Conservation (phyloP, 108 stramenopile genomes). For the Craspedostauros australis region DNA sequence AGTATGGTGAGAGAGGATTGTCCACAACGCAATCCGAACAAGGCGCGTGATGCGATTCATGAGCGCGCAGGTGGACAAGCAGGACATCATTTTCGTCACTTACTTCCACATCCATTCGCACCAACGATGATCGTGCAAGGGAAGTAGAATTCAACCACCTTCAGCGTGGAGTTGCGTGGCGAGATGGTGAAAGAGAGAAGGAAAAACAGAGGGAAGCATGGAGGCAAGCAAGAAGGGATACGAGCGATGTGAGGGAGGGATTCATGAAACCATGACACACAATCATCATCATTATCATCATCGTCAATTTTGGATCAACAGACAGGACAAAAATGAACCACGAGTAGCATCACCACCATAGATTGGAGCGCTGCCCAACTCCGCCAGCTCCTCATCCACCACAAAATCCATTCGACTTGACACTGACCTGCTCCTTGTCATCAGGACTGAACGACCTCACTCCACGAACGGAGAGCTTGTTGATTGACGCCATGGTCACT, state of each 20-base stretch:
- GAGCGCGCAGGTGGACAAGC: background rate
- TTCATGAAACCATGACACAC: background rate
- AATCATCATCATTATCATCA: no score
- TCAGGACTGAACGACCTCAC: constrained; percentile 95
- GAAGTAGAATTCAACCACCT: constrained; percentile 91
- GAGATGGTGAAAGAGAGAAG: background rate
- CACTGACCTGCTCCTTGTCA: constrained; percentile 80
- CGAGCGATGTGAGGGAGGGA: background rate
- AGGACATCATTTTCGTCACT: no score
- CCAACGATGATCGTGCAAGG: constrained; percentile 99
- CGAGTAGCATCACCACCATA: no score
- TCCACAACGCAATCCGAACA: background rate
- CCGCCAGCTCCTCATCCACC: no score
- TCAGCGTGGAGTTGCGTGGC: no score
- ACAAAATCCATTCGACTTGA: background rate
- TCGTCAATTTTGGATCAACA: no score
- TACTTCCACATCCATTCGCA: constrained; percentile 76
- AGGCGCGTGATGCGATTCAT: background rate
- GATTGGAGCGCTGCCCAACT: no score
- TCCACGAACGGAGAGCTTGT: constrained; percentile 94
- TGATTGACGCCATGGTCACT: constrained; percentile 83
- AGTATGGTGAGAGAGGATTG: no score
- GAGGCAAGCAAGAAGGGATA: background rate
- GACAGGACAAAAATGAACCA: no score
- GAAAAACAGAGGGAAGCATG: background rate